A percentile compares a stretch with the other conserved stretches of the same genome.
These are phyloP conservation scores for Plasmodium vivax DNA, from an alignment of 169 alveolate species.

Conservation along the genomic window DNA sequence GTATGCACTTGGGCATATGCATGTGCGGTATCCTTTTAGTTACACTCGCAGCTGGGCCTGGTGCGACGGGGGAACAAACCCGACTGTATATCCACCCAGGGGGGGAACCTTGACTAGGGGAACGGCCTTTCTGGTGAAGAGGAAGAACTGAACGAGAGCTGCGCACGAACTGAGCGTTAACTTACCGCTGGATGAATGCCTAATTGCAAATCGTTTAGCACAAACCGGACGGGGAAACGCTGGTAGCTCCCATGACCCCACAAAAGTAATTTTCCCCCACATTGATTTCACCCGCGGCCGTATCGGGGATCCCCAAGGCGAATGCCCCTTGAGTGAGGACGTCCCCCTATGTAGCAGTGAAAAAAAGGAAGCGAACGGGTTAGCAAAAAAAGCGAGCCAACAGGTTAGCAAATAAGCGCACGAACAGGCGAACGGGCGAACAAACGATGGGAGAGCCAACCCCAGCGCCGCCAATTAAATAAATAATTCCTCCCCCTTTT, in stretches of 20 bases:
- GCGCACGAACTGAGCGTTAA: neutral
- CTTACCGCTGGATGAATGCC: neutral
- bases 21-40: neutral
- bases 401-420: neutral
- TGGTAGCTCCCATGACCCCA: neutral
- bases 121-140: neutral
- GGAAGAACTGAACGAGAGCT: neutral
- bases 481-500: neutral
- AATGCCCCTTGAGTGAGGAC: neutral
- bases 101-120: neutral
- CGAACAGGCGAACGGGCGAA: too few species aligned
- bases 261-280: neutral
- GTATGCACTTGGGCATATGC: neutral
- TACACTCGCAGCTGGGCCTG: neutral
- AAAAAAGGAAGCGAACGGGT: too few species aligned
- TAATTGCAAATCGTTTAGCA: neutral
- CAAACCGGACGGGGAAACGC: neutral
- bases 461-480: neutral
- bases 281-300: neutral
- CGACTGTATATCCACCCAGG: neutral
- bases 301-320: neutral
- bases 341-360: neutral
- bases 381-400: too few species aligned
- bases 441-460: neutral
- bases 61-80: neutral